Evolutionary conservation across 2,329 filamentous ascomycete species (phyloP).

Genomic region (Xylaria hypoxylon): DNA sequence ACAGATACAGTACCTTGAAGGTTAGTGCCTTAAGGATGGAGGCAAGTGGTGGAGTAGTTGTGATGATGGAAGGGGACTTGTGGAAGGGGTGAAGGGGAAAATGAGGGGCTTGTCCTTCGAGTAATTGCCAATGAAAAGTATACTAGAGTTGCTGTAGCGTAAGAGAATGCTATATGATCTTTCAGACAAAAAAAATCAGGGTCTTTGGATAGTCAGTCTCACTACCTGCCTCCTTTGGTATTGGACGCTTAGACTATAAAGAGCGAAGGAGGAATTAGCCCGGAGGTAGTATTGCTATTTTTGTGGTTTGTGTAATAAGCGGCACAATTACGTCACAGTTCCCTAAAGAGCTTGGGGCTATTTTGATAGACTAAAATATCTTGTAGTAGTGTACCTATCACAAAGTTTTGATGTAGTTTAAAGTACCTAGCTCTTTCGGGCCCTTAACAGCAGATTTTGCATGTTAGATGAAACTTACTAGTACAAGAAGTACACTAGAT

Average conservation of each 20-base stretch:
- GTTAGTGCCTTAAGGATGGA: slow-evolving; percentile 32
- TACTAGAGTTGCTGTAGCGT: slow-evolving; percentile 4
- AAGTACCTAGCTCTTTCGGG: not conserved
- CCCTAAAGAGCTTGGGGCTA: slow-evolving; percentile 33
- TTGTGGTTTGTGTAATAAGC: slow-evolving; percentile 32
- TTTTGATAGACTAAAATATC: slow-evolving; percentile 12
- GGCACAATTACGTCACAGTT: slow-evolving; percentile 40
- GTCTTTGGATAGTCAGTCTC: slow-evolving; percentile 25
- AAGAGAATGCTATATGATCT: not conserved
- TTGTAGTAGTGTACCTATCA: no score
- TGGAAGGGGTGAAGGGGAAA: not conserved
- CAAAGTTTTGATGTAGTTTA: no score
- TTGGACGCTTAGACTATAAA: slow-evolving; percentile 28
- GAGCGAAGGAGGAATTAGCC: slow-evolving; percentile 27
- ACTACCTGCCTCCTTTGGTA: slow-evolving; percentile 34
- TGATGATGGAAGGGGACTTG: slow-evolving; percentile 24
- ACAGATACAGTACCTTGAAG: slow-evolving; percentile 25
- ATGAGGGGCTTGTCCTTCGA: slow-evolving; percentile 6
- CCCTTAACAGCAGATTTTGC: not conserved
- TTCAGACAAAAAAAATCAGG: slow-evolving; percentile 17
- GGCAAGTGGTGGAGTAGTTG: slow-evolving; percentile 34
- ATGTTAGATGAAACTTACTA: not conserved
- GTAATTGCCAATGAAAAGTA: slow-evolving; percentile 6
- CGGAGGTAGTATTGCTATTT: slow-evolving; percentile 32
- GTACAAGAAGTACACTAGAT: not conserved